Evolutionary conservation across 345 rosid genomes (phyloP), one percentile per base, ranked within the genome.

Genomic region (Lepidium africanum): DNA sequence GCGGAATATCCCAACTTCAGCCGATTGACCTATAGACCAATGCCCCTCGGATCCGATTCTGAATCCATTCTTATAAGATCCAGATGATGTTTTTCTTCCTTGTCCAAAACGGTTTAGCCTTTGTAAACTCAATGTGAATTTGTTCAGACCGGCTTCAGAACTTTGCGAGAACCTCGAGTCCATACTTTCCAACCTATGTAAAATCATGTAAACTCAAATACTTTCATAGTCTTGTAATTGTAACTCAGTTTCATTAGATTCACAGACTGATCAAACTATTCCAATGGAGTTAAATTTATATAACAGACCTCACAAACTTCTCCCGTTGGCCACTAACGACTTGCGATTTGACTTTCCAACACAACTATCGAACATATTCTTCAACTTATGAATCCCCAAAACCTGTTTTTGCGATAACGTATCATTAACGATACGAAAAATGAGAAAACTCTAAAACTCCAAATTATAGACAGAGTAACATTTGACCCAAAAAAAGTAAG

Each of bases 251-350:
- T 59, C 19, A 17, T 23, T n/a, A n/a, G n/a, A n/a, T n/a, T n/a
- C n/a, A n/a, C 16, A 63, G 60, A 50, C 41, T 50, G 15, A 16
- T 32, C 8, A 49, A n/a, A 19, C 35, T 10, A 37, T 57, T 23
- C 27, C 41, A 36, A n/a, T 36, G 5, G 4, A 0, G 7, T 16
- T 63, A 70, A 43, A 14, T 37, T 19, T 59, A 43, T 40, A 9
- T 45, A n/a, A n/a, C n/a, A n/a, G 76, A 92, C 99, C 99, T 94
- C 21, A 81, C 79, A 81, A 94, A 94, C 77, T 89, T 94, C 82
- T 91, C 97, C 36, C 81, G 79, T 55, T 87, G 97, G 47, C 87
- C 87, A 80, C 81, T 80, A 71, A 86, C 63, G 64, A 78, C 88
- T 46, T 84, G 87, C 8, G 92, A 78, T 80, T 83, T 93, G 75